Evolutionary conservation across 495 filamentous ascomycete species (phyloP).

Genomic region (Daldinia childiae): DNA sequence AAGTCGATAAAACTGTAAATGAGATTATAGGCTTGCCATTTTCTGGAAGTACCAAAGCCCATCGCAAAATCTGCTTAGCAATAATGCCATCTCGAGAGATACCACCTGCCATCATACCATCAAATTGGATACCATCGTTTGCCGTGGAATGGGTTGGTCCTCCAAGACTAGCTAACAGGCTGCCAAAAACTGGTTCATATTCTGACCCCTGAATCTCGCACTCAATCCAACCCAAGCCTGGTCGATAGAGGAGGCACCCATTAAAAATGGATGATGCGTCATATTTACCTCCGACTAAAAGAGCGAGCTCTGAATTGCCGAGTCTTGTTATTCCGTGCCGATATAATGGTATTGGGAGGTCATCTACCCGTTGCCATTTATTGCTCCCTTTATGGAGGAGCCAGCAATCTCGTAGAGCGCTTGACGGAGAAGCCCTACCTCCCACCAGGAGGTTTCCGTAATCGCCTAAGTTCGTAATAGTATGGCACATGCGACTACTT

Average conservation of each 20-base stretch:
- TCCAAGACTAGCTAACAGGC: conserved; percentile 49
- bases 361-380: conserved; percentile 68
- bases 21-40: conserved; percentile 40
- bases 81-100: conserved; percentile 68
- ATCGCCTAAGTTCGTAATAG: conserved; percentile 66
- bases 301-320: conserved; percentile 53
- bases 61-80: conserved; percentile 61
- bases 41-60: conserved; percentile 55
- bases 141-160: conserved; percentile 1
- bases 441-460: conserved; percentile 72
- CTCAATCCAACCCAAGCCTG: conserved; percentile 56
- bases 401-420: conserved; percentile 77
- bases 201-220: conserved; percentile 47
- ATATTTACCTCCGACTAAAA: conserved; percentile 77
- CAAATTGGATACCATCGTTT: conserved; percentile 31
- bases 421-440: conserved; percentile 77
- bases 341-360: conserved; percentile 72
- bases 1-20: conserved; percentile 28
- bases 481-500: conserved; percentile 77
- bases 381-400: conserved; percentile 59
- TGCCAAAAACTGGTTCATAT: conserved; percentile 70
- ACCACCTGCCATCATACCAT: conserved; percentile 74
- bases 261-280: conserved; percentile 63
- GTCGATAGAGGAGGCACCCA: conserved; percentile 73
- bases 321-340: conserved; percentile 74